Evolutionary conservation across 73 alveolate genomes (phyloP).

Genomic region (Durusdinium trenchii): DNA sequence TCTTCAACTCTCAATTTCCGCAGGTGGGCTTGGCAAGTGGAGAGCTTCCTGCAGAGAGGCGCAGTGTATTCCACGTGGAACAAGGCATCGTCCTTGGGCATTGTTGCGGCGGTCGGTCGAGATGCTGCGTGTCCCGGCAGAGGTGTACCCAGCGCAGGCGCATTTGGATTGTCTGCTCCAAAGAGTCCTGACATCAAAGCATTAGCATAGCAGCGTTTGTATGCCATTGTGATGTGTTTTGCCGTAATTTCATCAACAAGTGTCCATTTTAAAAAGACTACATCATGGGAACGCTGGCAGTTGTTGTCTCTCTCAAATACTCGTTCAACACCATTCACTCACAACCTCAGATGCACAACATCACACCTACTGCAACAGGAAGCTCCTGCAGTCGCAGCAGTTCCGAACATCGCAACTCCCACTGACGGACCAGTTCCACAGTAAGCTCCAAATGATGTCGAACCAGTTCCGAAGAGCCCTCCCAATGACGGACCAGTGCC

Average conservation of each 20-base stretch:
- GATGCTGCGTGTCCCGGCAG: too few species aligned
- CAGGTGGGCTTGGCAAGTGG: neutral
- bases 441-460: neutral
- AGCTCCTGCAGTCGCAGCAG: neutral
- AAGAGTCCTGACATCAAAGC: neutral
- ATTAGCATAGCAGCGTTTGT: neutral
- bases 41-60: neutral
- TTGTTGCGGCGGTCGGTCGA: too few species aligned
- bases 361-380: too few species aligned
- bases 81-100: too few species aligned
- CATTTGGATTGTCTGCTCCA: neutral
- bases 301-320: too few species aligned
- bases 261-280: too few species aligned
- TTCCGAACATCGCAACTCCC: neutral
- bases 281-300: too few species aligned
- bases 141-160: neutral
- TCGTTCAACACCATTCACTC: neutral
- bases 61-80: neutral
- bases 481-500: neutral
- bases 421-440: neutral
- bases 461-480: neutral
- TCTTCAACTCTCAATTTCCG: constrained; percentile 5
- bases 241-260: neutral
- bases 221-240: too few species aligned
- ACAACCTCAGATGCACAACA: neutral